Evolutionary conservation across 345 rosid species (phyloP), one percentile per base, ranked within the genome.

Genomic region (Geranium brycei): DNA sequence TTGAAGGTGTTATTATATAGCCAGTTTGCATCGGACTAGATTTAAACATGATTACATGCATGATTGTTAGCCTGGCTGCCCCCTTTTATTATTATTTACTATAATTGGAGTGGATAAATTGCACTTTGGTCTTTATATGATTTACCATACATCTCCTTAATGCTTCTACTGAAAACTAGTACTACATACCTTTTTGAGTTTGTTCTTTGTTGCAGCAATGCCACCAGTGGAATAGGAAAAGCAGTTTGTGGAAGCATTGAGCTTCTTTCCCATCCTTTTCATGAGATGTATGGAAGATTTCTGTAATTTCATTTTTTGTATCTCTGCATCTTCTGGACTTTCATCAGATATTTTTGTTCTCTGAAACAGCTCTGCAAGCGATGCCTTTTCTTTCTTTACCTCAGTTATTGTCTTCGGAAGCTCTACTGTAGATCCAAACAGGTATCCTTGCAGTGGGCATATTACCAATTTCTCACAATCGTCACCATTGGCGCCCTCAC

Each of bases 361-460:
- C 19, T 71, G 79, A 71, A 91, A 88, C 67, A 91, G 82, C 71
- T 88, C 90, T 19, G 73, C 86, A 17, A 85, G 95, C 61, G 97
- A 88, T 69, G 78, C 68, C 75, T 77, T 84, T 65, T 87, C 91
- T 75, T 83, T 85, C 72, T 72, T 82, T 66, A 60, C 67, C 64
- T 79, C 82, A 62, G 18, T 59, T 69, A 51, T 74, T 75, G 82
- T 68, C 75, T 88, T 88, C 28, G 87, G 78, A 62, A 78, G 59
- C 75, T 81, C 91, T 30, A 76, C 73, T 53, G 81, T 68, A 71
- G 96, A 82, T 32, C 89, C 85, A 66, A 88, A 87, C 63, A 87
- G 78, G 75, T 91, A 91, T 71, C 80, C 95, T 80, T 88, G 96
- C 64, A 91, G 96, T 8, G 97, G 95, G 71, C 80, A 78, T 62